phyloP scores from a whole-genome alignment of 305 asterid species.

The Rubia balearica region DNA sequence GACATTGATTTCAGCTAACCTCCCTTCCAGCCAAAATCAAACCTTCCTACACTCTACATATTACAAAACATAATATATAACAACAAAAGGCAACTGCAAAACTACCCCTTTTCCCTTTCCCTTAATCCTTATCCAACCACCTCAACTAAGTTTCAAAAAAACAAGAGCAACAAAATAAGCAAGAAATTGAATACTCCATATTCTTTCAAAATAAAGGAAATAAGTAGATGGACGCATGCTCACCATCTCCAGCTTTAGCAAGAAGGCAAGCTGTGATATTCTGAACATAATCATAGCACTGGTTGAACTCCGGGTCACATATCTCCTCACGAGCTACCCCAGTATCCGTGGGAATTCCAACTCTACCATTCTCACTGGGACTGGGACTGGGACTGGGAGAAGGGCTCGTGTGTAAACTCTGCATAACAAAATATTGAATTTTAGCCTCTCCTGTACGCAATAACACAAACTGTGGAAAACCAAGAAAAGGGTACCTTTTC shows the following conservation, averaged over 20 bases:
- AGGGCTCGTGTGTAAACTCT: constrained; percentile 28
- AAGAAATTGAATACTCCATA: not conserved
- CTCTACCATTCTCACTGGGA: constrained; percentile 27
- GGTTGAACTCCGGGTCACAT: constrained; percentile 30
- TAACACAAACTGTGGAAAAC: not conserved
- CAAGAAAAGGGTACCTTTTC: constrained; percentile 14
- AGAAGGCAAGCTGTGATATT: constrained; percentile 43
- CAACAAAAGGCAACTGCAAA: not conserved
- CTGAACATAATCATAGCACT: constrained; percentile 35
- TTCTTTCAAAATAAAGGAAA: not conserved
- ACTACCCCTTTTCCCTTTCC: not conserved
- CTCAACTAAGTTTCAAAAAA: not conserved
- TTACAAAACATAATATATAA: not conserved
- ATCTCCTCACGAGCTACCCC: constrained; percentile 10
- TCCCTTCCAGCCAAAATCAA: not conserved
- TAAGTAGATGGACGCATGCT: not conserved
- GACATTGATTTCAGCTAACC: not conserved
- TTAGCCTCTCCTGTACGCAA: not conserved
- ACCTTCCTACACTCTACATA: not conserved
- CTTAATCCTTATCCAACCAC: not conserved
- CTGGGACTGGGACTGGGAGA: constrained; percentile 25
- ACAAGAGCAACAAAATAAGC: not conserved
- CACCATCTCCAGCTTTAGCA: constrained; percentile 35
- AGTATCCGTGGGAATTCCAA: constrained; percentile 11
- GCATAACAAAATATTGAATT: constrained; percentile 8